Evolutionary conservation across 208 protist species (phyloP), one percentile per base, ranked within the genome.

Genomic region (Trypanosoma mega): DNA sequence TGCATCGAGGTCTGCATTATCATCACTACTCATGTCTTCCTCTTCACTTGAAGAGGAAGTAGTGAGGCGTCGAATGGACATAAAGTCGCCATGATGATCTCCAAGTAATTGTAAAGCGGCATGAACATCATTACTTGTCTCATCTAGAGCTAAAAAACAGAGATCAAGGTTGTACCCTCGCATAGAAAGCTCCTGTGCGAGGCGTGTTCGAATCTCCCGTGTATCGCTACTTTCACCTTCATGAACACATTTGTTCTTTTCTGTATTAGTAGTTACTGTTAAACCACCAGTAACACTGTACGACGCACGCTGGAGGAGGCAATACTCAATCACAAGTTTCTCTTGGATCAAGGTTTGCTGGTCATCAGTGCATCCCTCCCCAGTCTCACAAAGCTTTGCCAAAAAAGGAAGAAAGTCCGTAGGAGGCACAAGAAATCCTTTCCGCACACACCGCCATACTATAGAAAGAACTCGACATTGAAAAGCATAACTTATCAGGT

Each of bases 381-480:
- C 43, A 45, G n/a, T 34, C 33, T 72, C 65, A n/a, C 20, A 62
- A 7, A 62, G 18, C 44, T 51, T 62, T 2, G 45, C 47, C 30
- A 74, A 39, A 14, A 68, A 37, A 7, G 39, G 37, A 21, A 67
- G 21, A 68, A 68, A 31, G 18, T 67, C 53, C 16, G 9, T 49
- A 18, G 68, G 52, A 21, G 33, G 20, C 14, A 46, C 26, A 48
- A 60, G 27, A 46, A 63, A 52, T 12, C 49, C 47, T 20, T 54
- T 64, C 24, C n/a, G 36, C 1, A 68, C 74, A 49, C 78, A 86
- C 24, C 76, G 75, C 65, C 63, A 69, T 23, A 93, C 26, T 41
- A 93, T 76, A 0, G 74, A 58, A 31, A 89, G 68, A 12, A 87
- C 53, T 49, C 78, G 82, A 36, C 69, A 76, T 8, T 78, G 33